These are phyloP conservation scores for Capsella rubella DNA, from an alignment of 441 rosid genomes.

Conservation along the genomic window DNA sequence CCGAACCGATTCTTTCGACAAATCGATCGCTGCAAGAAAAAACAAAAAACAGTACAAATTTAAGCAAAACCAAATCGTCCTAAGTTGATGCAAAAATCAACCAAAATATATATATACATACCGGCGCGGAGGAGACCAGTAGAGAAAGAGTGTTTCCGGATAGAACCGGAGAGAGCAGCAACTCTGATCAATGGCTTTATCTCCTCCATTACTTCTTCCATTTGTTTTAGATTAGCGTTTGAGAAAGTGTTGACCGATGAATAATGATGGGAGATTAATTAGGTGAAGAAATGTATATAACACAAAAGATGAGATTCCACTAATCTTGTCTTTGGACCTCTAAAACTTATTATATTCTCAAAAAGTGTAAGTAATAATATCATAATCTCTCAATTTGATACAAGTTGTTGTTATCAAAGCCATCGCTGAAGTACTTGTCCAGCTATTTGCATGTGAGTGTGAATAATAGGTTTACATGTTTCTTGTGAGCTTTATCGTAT, in stretches of 20 bases:
- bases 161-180: slow-evolving; percentile 57
- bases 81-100: neutral
- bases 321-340: neutral
- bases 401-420: too few relatives aligned
- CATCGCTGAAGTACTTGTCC: too few relatives aligned
- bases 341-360: neutral
- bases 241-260: slow-evolving; percentile 2
- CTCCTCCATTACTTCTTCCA: slow-evolving; percentile 52
- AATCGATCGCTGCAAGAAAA: slow-evolving; percentile 50
- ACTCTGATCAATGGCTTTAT: slow-evolving; percentile 59
- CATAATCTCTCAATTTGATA: too few relatives aligned
- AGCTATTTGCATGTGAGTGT: too few relatives aligned
- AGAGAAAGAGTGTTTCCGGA: neutral
- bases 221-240: neutral
- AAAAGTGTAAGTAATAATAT: neutral
- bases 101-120: slow-evolving; percentile 44
- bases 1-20: slow-evolving; percentile 52
- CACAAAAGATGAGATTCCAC: neutral
- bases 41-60: neutral
- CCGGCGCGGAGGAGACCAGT: slow-evolving; percentile 75
- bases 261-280: slow-evolving; percentile 2
- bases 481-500: too few relatives aligned
- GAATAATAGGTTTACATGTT: too few relatives aligned
- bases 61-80: neutral
- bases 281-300: neutral